Conservation (phyloP, 257 asterid genomes). For the Dorcoceras hygrometricum region DNA sequence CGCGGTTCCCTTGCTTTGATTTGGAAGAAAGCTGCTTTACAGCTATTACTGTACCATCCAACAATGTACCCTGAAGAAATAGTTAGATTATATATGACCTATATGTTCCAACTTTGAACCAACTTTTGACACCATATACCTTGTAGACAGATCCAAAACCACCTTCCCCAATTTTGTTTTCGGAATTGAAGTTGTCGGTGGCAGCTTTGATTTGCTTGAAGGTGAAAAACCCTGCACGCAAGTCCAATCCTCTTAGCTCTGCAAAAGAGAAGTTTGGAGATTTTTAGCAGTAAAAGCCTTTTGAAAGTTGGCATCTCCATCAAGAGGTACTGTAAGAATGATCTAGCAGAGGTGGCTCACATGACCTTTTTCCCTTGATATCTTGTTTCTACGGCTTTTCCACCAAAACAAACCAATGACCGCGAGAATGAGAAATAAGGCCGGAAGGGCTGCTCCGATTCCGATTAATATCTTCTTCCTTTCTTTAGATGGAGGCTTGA, state of each 20-base stretch:
- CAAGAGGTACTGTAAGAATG: neutral
- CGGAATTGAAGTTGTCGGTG: constrained; percentile 44
- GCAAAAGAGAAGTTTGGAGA: constrained; percentile 14
- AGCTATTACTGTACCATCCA: constrained; percentile 53
- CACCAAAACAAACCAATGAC: constrained; percentile 34
- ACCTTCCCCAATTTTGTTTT: constrained; percentile 66
- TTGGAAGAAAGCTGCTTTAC: constrained; percentile 66
- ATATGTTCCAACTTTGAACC: neutral
- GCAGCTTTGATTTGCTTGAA: constrained; percentile 64
- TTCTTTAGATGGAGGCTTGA: constrained; percentile 39
- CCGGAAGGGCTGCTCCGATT: constrained; percentile 32
- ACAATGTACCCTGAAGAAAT: constrained; percentile 46
- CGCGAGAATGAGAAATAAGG: constrained; percentile 31
- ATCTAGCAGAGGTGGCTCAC: neutral
- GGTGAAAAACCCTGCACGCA: constrained; percentile 48
- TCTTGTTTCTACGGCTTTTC: constrained; percentile 31
- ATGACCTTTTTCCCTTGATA: constrained; percentile 59
- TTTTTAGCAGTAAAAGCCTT: neutral
- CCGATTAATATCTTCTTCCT: constrained; percentile 39
- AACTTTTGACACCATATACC: constrained; percentile 30
- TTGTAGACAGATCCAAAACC: constrained; percentile 69
- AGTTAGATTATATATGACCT: neutral
- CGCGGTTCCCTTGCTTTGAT: constrained; percentile 68
- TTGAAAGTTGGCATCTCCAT: no score
- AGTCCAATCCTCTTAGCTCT: constrained; percentile 57